Evolutionary conservation across 495 filamentous ascomycete species (phyloP).

Genomic region (Xylaria venustula): DNA sequence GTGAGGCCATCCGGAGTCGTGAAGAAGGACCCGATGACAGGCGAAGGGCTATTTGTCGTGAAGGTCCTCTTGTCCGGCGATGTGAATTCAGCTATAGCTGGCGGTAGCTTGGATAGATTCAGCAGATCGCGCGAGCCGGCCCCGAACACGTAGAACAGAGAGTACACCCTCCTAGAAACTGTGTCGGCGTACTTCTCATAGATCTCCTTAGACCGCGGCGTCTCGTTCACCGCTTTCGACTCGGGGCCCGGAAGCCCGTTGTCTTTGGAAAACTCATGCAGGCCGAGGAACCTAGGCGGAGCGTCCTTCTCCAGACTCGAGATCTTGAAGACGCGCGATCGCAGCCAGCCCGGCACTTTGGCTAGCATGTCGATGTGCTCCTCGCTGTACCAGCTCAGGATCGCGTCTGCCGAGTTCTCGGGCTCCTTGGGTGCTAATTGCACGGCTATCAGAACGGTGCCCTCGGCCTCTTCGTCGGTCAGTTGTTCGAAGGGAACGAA

Average conservation of each 20-base stretch:
- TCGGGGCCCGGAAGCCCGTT: slow-evolving; percentile 65
- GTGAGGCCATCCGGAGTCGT: slow-evolving; percentile 64
- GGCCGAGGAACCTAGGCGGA: slow-evolving; percentile 55
- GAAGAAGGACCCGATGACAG: slow-evolving; percentile 63
- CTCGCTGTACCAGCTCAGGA: slow-evolving; percentile 66
- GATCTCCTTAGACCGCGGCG: slow-evolving; percentile 56
- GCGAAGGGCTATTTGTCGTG: slow-evolving; percentile 33
- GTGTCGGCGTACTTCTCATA: slow-evolving; percentile 54
- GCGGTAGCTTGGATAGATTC: slow-evolving; percentile 37
- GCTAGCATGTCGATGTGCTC: slow-evolving; percentile 71
- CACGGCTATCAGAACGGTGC: slow-evolving; percentile 61
- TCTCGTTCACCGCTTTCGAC: slow-evolving; percentile 59
- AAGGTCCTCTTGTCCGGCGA: slow-evolving; percentile 53
- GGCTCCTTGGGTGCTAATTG: slow-evolving; percentile 54
- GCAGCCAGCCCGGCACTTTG: slow-evolving; percentile 73
- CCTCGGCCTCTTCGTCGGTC: slow-evolving; percentile 56
- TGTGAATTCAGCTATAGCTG: slow-evolving; percentile 45
- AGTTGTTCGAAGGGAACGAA: slow-evolving; percentile 61
- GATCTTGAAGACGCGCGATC: slow-evolving; percentile 64
- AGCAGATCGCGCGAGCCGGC: slow-evolving; percentile 66
- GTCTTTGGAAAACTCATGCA: slow-evolving; percentile 67
- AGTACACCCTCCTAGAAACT: slow-evolving; percentile 58
- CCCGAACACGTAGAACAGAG: slow-evolving; percentile 76
- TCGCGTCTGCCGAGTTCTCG: slow-evolving; percentile 45
- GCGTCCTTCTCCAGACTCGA: slow-evolving; percentile 51